Evolutionary conservation across 202 grass and related monocot genomes (phyloP), one percentile per base, ranked within the genome.

Genomic region (Elaeis oleifera): DNA sequence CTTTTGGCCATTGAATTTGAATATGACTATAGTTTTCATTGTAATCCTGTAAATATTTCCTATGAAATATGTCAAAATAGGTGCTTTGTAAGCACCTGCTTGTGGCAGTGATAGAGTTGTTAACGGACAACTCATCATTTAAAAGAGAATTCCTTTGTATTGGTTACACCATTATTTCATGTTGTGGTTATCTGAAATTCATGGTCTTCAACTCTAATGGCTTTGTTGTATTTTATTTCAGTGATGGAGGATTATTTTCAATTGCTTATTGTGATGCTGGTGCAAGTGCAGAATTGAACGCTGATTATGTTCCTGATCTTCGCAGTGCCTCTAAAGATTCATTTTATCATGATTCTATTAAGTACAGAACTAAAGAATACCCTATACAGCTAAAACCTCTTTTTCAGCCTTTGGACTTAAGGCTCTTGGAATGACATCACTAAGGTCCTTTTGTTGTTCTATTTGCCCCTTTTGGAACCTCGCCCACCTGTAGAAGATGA

Each of bases 381-480:
- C 83, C 73, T 54, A 58, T 77, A 28, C 82, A 92, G 71, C 69
- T 92, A 19, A 99, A 92, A 54, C 85, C 94, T 21, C 74, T 99
- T 18, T 78, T 71, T 99, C 83, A 24, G 94, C 94, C 4, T 99
- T 99, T 51, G 51, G 67, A 58, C 48, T 74, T 15, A 92, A 89
- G 60, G 84, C 82, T 69, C 80, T 99, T 20, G 73, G 77, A 29
- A 54, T 92, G 75, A 89, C 85, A 29, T 89, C 94, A 5, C 57
- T 99, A 55, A 92, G 88, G 75, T 91, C 94, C 23, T 89, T 97
- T 63, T 97, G 4, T 67, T 97, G 21, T 89, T 89, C 73, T 97
- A 92, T 82, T 86, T 99, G 62, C 94, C 94, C n/a, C 94, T 99
- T 56, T 59, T 99, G 23, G 88, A 97, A 72, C 84, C 88, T 77